phyloP scores from a whole-genome alignment of 345 rosid species.

The Populus nigra region DNA sequence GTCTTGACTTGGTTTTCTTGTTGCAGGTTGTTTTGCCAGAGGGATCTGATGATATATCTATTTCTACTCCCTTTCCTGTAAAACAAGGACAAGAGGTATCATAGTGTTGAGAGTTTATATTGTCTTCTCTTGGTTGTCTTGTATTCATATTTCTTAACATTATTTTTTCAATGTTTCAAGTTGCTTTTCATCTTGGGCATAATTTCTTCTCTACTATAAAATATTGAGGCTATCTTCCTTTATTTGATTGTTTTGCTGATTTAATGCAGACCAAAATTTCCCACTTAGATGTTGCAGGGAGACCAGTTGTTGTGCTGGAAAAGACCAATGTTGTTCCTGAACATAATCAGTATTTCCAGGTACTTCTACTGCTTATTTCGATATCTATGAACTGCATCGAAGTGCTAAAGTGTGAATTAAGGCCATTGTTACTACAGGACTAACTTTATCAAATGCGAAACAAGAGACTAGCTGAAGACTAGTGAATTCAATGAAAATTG shows the following conservation, averaged over 20 bases:
- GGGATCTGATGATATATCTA: conserved; percentile 65
- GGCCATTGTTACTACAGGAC: not conserved
- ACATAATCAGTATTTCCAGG: conserved; percentile 92
- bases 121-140: not conserved
- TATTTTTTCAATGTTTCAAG: not conserved
- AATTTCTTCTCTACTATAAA: conserved; percentile 3
- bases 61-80: conserved; percentile 70
- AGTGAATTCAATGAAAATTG: not conserved
- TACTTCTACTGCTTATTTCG: conserved; percentile 24
- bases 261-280: conserved; percentile 65
- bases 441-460: not conserved
- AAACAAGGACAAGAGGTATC: conserved; percentile 78
- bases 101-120: conserved; percentile 13
- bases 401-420: not conserved
- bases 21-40: conserved; percentile 91
- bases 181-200: not conserved
- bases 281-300: conserved; percentile 87
- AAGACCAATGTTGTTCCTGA: conserved; percentile 81
- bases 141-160: not conserved
- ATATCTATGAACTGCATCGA: not conserved
- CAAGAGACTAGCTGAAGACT: not conserved
- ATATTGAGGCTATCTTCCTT: not conserved
- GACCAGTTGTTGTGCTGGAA: conserved; percentile 78
- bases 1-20: conserved; percentile 14
- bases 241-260: conserved; percentile 5